Conservation (phyloP, 2,329 filamentous ascomycete species). For the Venturia pyrina region DNA sequence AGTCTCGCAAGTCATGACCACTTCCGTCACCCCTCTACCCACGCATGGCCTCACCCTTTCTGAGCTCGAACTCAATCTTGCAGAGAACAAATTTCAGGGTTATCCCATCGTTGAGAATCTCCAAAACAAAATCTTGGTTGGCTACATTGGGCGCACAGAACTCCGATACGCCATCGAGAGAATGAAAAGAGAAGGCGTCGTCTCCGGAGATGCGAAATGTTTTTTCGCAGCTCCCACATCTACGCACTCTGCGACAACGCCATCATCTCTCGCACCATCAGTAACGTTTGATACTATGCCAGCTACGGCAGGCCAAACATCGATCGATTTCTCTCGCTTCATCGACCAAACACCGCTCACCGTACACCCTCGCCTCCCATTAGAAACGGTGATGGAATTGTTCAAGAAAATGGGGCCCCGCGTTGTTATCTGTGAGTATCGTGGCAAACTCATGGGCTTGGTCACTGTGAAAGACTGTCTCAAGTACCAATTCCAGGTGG, state of each 20-base stretch:
- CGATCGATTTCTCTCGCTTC: slow-evolving; percentile 74
- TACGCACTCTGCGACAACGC: background rate
- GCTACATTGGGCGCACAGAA: slow-evolving; percentile 89
- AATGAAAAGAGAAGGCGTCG: slow-evolving; percentile 55
- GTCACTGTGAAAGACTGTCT: slow-evolving; percentile 96
- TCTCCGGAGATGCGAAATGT: slow-evolving; percentile 62
- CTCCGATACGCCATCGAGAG: slow-evolving; percentile 82
- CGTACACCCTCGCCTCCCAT: slow-evolving; percentile 78
- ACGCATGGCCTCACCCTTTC: slow-evolving; percentile 63
- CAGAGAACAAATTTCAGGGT: slow-evolving; percentile 75
- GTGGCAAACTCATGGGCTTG: slow-evolving; percentile 70
- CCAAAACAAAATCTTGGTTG: slow-evolving; percentile 61
- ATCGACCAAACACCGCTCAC: slow-evolving; percentile 83
- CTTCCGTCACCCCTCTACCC: slow-evolving; percentile 63
- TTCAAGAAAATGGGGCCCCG: slow-evolving; percentile 97
- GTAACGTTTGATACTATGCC: slow-evolving; percentile 50
- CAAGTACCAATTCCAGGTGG: slow-evolving; percentile 94
- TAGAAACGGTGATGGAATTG: slow-evolving; percentile 97
- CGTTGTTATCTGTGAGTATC: slow-evolving; percentile 86
- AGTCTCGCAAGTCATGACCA: slow-evolving; percentile 82
- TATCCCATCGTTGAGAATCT: slow-evolving; percentile 81
- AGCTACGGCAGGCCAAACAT: slow-evolving; percentile 44
- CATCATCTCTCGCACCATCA: slow-evolving; percentile 24
- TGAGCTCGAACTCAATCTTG: slow-evolving; percentile 67
- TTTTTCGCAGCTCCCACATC: slow-evolving; percentile 48